Evolutionary conservation across 179 eudicot genomes (phyloP).

Genomic region (Pouteria campechiana): DNA sequence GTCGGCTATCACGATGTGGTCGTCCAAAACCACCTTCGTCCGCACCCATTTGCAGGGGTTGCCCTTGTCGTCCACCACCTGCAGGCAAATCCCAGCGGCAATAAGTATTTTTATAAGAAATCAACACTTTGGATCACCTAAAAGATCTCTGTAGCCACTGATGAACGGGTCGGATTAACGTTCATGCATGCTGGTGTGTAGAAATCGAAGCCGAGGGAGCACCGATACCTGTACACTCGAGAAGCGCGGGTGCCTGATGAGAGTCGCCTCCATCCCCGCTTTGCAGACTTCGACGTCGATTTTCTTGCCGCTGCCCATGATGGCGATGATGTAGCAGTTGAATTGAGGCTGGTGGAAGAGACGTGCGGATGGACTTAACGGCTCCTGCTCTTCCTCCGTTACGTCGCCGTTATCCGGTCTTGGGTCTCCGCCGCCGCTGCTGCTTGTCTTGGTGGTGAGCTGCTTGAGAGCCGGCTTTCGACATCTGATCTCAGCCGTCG

Average conservation of each 20-base stretch:
- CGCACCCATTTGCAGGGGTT: conserved; percentile 22
- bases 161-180: too few relatives aligned
- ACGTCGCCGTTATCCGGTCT: neutral
- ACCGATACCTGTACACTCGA: conserved; percentile 32
- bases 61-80: too few relatives aligned
- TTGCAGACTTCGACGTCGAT: conserved; percentile 18
- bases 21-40: conserved; percentile 18
- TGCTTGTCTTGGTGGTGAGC: too few relatives aligned
- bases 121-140: too few relatives aligned
- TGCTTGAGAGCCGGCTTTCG: too few relatives aligned
- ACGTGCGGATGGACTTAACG: conserved; percentile 56
- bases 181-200: too few relatives aligned
- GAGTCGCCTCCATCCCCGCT: conserved; percentile 20
- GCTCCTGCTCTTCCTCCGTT: conserved; percentile 25
- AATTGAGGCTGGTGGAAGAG: conserved; percentile 40
- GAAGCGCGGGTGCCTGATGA: conserved; percentile 57
- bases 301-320: conserved; percentile 26
- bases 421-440: too few relatives aligned
- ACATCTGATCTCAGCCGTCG: too few relatives aligned
- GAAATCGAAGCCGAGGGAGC: too few relatives aligned
- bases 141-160: too few relatives aligned
- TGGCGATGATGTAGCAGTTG: conserved; percentile 37
- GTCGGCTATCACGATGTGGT: conserved; percentile 35
- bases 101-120: too few relatives aligned
- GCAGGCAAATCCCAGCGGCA: too few relatives aligned